Evolutionary conservation across 495 filamentous ascomycete genomes (phyloP), one percentile per base, ranked within the genome.

Genomic region (Penicillium bovifimosum): DNA sequence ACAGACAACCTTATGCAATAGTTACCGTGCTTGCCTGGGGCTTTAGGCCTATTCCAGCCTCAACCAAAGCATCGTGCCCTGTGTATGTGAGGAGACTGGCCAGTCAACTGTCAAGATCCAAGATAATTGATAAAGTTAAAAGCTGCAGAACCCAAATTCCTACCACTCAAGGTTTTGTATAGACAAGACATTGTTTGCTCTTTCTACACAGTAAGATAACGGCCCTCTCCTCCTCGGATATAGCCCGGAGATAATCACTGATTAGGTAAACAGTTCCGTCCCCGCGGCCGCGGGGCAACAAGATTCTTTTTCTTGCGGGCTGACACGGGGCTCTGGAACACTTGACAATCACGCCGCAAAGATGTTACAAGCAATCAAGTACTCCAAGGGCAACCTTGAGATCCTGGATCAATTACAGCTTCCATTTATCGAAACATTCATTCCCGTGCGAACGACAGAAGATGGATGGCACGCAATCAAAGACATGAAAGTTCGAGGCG

Each of bases 381-480:
- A 96, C 62, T 68, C 71, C 41, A 76, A 84, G 52, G 89, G 89
- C 55, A 80, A 83, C 52, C 78, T 98, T 43, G 71, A 86, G 58
- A 91, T 98, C 38, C 79, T 98, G 44, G 90, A 98, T 66, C 93
- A 98, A 63, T 78, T 97, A 34, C 79, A 81, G 62, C 78, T 98
- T 11, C 93, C 93, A n/a, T 90, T 96, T 59, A 78, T 87, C 55
- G 83, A 87, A 62, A 76, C 84, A 58, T 97, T 90, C 60, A 84
- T 93, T 52, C 62, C 82, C 33, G 82, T 98, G 43, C 73, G 68
- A 11, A 86, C 84, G 10, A 80, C 82, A 56, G 78, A 90, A 56
- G 88, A 96, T 71, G 93, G 87, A 13, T 97, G 91, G 79, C 80
- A 91, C 66, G 88, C 90, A 43, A 98, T 98, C 66, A 87, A 87